These are phyloP conservation scores for Chaetomium strumarium DNA, from an alignment of 2,329 filamentous ascomycete genomes.

Conservation along the genomic window DNA sequence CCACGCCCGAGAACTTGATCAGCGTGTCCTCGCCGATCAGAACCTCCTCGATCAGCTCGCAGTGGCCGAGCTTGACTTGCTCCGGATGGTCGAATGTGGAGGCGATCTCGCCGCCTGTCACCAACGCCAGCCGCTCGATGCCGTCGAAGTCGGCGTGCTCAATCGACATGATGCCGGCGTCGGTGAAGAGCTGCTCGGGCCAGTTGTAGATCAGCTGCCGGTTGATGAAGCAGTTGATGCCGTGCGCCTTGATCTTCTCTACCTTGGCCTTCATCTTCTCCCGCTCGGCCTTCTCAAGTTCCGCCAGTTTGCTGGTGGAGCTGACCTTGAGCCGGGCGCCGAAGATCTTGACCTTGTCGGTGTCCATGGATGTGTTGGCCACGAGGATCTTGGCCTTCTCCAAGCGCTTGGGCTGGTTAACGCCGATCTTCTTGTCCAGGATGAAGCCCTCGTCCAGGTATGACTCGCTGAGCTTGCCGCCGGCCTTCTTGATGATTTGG, in stretches of 20 bases:
- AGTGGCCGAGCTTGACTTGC: slow-evolving; percentile 90
- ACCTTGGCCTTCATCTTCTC: slow-evolving; percentile 99
- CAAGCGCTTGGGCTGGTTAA: slow-evolving; percentile 94
- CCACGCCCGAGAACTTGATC: slow-evolving; percentile 95
- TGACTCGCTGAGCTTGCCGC: slow-evolving; percentile 93
- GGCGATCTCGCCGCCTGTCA: slow-evolving; percentile 94
- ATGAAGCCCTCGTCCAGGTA: slow-evolving; percentile 99
- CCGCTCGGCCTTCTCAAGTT: slow-evolving; percentile 94
- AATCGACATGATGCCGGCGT: slow-evolving; percentile 96
- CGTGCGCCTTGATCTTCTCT: slow-evolving; percentile 96
- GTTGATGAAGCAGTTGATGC: slow-evolving; percentile 99
- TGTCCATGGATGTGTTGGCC: slow-evolving; percentile 98
- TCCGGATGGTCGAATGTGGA: slow-evolving; percentile 98
- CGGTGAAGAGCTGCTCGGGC: slow-evolving; percentile 97
- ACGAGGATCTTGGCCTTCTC: slow-evolving; percentile 98
- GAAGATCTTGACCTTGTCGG: slow-evolving; percentile 99
- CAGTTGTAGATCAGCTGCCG: slow-evolving; percentile 99
- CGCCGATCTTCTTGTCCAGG: slow-evolving; percentile 96
- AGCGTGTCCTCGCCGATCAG: slow-evolving; percentile 97
- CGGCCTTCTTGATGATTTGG: slow-evolving; percentile 98
- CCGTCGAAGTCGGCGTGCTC: slow-evolving; percentile 99
- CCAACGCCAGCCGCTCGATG: slow-evolving; percentile 87
- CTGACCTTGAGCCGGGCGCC: slow-evolving; percentile 95
- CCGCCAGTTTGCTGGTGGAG: slow-evolving; percentile 93
- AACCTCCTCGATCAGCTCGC: slow-evolving; percentile 93